phyloP scores from a whole-genome alignment of 305 asterid species.

The Lippia alba region DNA sequence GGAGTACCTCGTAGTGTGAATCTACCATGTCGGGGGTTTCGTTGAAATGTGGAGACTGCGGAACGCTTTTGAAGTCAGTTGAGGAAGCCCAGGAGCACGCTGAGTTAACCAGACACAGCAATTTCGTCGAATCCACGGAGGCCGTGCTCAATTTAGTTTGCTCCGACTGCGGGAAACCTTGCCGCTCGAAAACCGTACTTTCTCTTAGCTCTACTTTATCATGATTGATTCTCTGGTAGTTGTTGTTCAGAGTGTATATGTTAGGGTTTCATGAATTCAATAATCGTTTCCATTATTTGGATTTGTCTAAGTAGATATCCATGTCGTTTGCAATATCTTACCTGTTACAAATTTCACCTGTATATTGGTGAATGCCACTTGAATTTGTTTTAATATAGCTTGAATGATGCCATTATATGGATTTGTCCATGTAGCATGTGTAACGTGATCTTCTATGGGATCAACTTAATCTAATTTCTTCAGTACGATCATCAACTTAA shows the following conservation, averaged over 20 bases:
- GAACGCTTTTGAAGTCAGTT: conserved; percentile 80
- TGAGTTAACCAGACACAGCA: conserved; percentile 78
- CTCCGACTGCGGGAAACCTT: conserved; percentile 83
- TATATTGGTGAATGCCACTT: not conserved
- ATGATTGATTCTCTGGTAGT: conserved; percentile 3
- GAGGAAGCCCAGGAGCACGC: conserved; percentile 98
- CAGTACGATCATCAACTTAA: not conserved
- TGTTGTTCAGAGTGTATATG: not conserved
- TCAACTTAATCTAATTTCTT: not conserved
- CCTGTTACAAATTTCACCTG: not conserved
- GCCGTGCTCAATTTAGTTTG: conserved; percentile 87
- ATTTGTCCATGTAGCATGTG: not conserved
- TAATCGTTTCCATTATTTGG: not conserved
- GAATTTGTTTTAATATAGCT: not conserved
- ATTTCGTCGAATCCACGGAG: conserved; percentile 86
- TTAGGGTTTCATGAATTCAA: conserved; percentile 4
- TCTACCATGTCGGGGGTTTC: conserved; percentile 80
- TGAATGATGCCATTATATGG: not conserved
- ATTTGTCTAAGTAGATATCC: not conserved
- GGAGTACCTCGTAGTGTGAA: conserved; percentile 11
- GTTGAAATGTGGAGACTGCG: conserved; percentile 92
- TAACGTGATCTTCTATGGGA: not conserved
- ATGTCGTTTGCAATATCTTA: not conserved
- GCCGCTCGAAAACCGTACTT: conserved; percentile 90
- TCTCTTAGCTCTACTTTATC: conserved; percentile 10